Conservation (phyloP, 2,329 filamentous ascomycete species). For the Fonsecaea pedrosoi region DNA sequence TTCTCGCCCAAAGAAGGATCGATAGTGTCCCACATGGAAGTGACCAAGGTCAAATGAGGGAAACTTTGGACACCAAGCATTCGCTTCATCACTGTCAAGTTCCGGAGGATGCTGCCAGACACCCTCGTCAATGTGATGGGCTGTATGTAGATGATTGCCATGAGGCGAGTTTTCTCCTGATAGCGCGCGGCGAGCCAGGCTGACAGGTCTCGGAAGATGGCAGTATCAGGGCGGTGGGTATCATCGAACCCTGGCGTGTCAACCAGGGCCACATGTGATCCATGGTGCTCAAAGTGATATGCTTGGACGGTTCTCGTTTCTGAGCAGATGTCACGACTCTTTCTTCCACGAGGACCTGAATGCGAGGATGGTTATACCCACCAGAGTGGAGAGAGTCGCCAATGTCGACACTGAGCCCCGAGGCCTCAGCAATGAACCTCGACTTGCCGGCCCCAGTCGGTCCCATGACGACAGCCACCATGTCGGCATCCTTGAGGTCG, state of each 20-base stretch:
- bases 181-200: slow-evolving; percentile 43
- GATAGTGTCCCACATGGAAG: no score
- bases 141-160: slow-evolving; percentile 51
- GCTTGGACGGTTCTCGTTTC: no score
- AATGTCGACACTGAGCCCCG: no score
- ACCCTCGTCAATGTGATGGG: slow-evolving; percentile 47
- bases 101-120: slow-evolving; percentile 44
- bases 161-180: slow-evolving; percentile 36
- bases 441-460: neutral
- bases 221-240: slow-evolving; percentile 45
- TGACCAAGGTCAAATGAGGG: no score
- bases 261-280: slow-evolving; percentile 39
- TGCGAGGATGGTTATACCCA: neutral
- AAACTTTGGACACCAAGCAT: no score
- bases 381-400: no score
- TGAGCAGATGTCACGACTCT: no score
- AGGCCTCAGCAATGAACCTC: neutral
- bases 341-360: no score
- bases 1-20: no score
- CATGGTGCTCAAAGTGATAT: no score
- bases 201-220: slow-evolving; percentile 48
- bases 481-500: no score
- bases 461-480: neutral
- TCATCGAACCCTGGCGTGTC: slow-evolving; percentile 56
- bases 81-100: slow-evolving; percentile 36